A percentile compares a stretch with the other conserved stretches of the same genome.
phyloP scores from a whole-genome alignment of 805 yeast species.

The Ogataea minuta region DNA sequence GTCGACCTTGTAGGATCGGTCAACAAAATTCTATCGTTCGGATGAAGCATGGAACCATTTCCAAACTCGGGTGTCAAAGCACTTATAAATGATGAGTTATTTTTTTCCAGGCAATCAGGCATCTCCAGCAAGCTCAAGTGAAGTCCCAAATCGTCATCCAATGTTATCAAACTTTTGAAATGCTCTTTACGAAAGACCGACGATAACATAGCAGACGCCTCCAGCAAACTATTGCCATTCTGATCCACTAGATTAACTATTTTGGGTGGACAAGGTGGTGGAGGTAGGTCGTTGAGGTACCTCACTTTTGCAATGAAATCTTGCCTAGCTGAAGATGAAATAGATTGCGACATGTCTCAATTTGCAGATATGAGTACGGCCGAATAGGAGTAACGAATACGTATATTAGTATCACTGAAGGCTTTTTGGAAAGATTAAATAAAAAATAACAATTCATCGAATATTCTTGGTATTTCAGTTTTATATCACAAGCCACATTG shows the following conservation, averaged over 20 bases:
- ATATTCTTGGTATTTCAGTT: no score
- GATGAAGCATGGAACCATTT: conserved; percentile 50
- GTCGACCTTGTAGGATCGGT: conserved; percentile 70
- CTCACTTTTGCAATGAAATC: conserved; percentile 80
- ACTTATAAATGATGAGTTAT: conserved; percentile 29
- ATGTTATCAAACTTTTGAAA: conserved; percentile 56
- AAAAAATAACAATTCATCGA: no score
- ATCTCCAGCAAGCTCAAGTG: conserved; percentile 66
- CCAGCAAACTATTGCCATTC: conserved; percentile 36
- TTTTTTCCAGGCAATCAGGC: conserved; percentile 64
- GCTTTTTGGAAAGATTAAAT: no score
- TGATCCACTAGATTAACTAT: conserved; percentile 50
- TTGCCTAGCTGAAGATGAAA: conserved; percentile 44
- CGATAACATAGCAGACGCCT: conserved; percentile 58
- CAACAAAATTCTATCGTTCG: conserved; percentile 72
- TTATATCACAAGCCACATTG: no score
- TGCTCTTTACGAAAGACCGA: conserved; percentile 74
- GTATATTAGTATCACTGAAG: no score
- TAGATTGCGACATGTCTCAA: conserved; percentile 11
- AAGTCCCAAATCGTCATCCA: conserved; percentile 69
- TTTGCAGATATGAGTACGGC: no score
- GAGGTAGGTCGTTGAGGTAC: conserved; percentile 84
- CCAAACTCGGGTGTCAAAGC: conserved; percentile 26
- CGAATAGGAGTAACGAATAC: no score
- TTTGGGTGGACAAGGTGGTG: conserved; percentile 91